Conservation (phyloP, 1,139 yeast species). For the Taphrina pruni region DNA sequence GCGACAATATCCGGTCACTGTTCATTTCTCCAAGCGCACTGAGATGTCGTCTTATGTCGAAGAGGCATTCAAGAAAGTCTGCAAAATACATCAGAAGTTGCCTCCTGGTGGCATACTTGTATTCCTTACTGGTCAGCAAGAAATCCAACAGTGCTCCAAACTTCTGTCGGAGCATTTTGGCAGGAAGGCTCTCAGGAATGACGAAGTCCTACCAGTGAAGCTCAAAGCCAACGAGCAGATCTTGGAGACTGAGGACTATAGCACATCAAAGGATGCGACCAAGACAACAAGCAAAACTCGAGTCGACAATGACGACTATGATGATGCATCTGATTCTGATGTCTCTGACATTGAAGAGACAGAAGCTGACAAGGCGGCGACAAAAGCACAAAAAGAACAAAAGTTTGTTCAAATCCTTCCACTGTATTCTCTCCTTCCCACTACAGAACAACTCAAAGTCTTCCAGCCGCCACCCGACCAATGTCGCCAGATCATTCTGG, state of each 20-base stretch:
- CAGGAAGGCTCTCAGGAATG: background rate
- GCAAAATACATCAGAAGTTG: conserved; percentile 80
- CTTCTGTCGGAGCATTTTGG: conserved; percentile 50
- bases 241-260: conserved; percentile 84
- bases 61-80: conserved; percentile 82
- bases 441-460: conserved; percentile 92
- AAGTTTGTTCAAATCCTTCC: conserved; percentile 89
- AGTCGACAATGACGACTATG: conserved; percentile 27
- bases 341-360: conserved; percentile 52
- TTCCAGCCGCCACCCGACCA: conserved; percentile 86
- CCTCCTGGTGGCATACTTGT: conserved; percentile 95
- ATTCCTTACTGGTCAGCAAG: conserved; percentile 93
- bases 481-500: conserved; percentile 85
- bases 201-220: background rate
- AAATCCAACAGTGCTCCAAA: conserved; percentile 75
- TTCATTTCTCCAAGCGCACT: conserved; percentile 86
- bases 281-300: conserved; percentile 40
- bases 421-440: conserved; percentile 86
- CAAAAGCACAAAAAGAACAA: conserved; percentile 49
- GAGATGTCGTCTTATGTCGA: conserved; percentile 72
- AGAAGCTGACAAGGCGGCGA: conserved; percentile 74
- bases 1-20: conserved; percentile 90
- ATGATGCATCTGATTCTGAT: conserved; percentile 48
- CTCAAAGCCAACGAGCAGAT: conserved; percentile 56
- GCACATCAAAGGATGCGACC: conserved; percentile 65